A percentile compares a stretch with the other conserved stretches of the same genome.
phyloP scores from a whole-genome alignment of 306 rosid species.

The Fragaria ananassa region DNA sequence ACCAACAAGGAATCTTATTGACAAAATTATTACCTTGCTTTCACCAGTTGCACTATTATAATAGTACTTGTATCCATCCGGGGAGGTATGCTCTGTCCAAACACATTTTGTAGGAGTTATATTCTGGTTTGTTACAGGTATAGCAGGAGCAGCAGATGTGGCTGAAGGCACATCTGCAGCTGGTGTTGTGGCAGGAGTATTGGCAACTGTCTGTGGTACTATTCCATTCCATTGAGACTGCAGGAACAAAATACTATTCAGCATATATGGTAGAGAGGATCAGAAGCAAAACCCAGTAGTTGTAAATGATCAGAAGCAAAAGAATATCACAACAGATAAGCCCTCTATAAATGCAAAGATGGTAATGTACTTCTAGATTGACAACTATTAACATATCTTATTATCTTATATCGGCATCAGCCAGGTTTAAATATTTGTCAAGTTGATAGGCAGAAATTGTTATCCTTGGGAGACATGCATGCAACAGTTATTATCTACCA shows the following conservation, averaged over 20 bases:
- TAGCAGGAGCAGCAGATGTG: conserved; percentile 44
- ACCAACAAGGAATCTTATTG: conserved; percentile 18
- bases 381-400: neutral
- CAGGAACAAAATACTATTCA: conserved; percentile 28
- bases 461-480: neutral
- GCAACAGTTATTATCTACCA: neutral
- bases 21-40: conserved; percentile 65
- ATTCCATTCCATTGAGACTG: conserved; percentile 64
- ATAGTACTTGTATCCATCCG: conserved; percentile 89
- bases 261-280: conserved; percentile 11
- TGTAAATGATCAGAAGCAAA: conserved; percentile 15
- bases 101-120: conserved; percentile 47
- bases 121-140: conserved; percentile 42
- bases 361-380: neutral
- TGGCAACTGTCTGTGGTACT: conserved; percentile 38
- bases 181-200: conserved; percentile 39
- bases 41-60: conserved; percentile 77
- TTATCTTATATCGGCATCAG: neutral
- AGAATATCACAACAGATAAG: neutral
- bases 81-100: conserved; percentile 96
- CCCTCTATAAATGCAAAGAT: neutral
- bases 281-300: neutral
- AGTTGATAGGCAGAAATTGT: neutral
- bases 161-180: conserved; percentile 56
- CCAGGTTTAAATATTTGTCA: conserved; percentile 1